A percentile compares a stretch with the other conserved stretches of the same genome.
Conservation (phyloP, 306 rosid genomes). For the Nissolia schottii region DNA sequence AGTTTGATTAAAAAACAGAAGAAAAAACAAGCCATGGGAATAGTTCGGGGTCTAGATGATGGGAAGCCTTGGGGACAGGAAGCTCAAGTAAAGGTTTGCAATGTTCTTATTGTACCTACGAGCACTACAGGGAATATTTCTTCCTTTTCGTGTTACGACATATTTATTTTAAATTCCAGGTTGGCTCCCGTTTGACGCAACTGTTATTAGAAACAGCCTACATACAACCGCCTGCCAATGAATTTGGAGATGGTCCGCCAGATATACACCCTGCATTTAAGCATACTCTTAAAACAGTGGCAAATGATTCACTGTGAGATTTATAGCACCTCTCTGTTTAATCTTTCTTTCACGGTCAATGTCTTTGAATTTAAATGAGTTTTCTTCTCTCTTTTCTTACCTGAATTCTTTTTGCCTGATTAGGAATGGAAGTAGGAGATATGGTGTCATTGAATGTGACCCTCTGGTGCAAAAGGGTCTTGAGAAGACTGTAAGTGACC, state of each 20-base stretch:
- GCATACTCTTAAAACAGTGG: slow-evolving; percentile 53
- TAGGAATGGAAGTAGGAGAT: slow-evolving; percentile 71
- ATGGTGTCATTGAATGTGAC: slow-evolving; percentile 89
- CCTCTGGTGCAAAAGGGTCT: slow-evolving; percentile 70
- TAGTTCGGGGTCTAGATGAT: slow-evolving; percentile 55
- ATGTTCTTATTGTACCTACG: slow-evolving; percentile 15
- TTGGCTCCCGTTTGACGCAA: slow-evolving; percentile 72
- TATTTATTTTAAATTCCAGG: slow-evolving; percentile 47
- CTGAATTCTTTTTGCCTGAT: slow-evolving; percentile 20
- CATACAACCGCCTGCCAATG: slow-evolving; percentile 78
- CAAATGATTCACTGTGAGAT: slow-evolving; percentile 60
- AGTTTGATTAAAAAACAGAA: slow-evolving; percentile 61
- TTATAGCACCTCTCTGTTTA: slow-evolving; percentile 14
- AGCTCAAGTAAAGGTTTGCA: slow-evolving; percentile 88
- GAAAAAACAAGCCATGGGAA: slow-evolving; percentile 45
- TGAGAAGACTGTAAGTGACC: slow-evolving; percentile 75
- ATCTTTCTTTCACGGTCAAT: not conserved
- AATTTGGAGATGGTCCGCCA: slow-evolving; percentile 66
- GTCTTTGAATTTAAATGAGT: not conserved
- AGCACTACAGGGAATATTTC: not conserved
- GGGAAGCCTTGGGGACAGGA: slow-evolving; percentile 89
- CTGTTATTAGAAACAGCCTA: slow-evolving; percentile 79
- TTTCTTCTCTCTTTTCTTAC: not conserved
- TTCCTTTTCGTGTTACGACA: slow-evolving; percentile 4
- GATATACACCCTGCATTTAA: slow-evolving; percentile 86